phyloP scores from a whole-genome alignment of 78 protist species.

The Anaeramoeba flamelloides region DNA sequence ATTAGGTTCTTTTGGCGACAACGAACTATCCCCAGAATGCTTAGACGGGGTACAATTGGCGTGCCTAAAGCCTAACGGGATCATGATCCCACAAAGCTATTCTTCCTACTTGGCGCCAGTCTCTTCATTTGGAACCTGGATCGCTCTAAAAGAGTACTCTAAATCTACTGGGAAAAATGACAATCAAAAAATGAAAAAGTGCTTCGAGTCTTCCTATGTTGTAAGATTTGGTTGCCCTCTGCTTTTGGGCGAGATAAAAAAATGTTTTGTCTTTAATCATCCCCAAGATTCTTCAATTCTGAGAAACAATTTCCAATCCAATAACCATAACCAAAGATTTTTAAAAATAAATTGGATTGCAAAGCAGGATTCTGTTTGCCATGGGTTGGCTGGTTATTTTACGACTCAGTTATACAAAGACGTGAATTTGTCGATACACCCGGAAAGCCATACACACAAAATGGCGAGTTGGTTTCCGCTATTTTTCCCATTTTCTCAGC shows the following conservation, averaged over 20 bases:
- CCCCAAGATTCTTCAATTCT: background rate
- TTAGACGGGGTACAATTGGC: background rate
- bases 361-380: background rate
- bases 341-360: background rate
- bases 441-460: background rate
- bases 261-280: background rate
- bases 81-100: background rate
- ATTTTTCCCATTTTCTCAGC: background rate
- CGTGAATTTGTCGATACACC: background rate
- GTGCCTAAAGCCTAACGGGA: background rate
- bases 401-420: background rate
- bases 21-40: background rate
- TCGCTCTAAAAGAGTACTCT: background rate
- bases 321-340: background rate
- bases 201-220: background rate
- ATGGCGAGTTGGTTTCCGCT: background rate
- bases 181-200: background rate
- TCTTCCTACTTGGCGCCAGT: background rate
- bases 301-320: background rate
- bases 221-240: too few species aligned
- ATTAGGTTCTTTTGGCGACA: background rate
- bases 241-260: background rate
- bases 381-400: background rate
- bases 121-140: background rate
- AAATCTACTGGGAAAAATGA: background rate